phyloP scores from a whole-genome alignment of 495 filamentous ascomycete genomes.

The Penicillium pancosmium region DNA sequence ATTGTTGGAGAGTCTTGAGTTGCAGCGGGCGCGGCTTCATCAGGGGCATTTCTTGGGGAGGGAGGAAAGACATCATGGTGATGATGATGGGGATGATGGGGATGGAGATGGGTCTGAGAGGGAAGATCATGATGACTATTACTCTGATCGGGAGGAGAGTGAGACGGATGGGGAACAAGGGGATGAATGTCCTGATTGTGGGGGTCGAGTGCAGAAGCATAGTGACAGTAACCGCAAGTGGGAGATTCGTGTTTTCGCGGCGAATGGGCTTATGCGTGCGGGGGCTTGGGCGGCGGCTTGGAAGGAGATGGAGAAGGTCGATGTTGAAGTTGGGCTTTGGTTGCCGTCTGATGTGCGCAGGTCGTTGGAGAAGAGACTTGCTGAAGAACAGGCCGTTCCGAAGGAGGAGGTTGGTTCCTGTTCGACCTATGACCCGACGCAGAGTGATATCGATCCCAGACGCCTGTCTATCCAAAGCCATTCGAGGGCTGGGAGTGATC shows the following conservation, averaged over 20 bases:
- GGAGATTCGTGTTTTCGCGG: conserved; percentile 87
- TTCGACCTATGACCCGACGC: background rate
- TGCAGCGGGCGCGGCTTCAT: conserved; percentile 71
- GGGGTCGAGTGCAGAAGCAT: conserved; percentile 53
- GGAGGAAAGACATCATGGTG: conserved; percentile 28
- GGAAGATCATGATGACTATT: conserved; percentile 10
- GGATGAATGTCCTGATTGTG: conserved; percentile 63
- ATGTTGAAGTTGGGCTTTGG: conserved; percentile 85
- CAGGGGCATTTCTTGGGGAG: conserved; percentile 70
- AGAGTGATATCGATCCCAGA: conserved; percentile 10
- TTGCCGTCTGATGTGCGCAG: conserved; percentile 56
- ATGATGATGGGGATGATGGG: conserved; percentile 34
- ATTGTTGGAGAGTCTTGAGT: conserved; percentile 82
- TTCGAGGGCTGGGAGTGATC: conserved; percentile 10
- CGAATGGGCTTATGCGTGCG: conserved; percentile 89
- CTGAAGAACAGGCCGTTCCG: conserved; percentile 23
- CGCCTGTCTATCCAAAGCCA: conserved; percentile 13
- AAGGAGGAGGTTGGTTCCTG: conserved; percentile 9
- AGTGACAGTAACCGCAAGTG: conserved; percentile 61
- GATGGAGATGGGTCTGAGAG: conserved; percentile 38
- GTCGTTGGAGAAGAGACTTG: conserved; percentile 46
- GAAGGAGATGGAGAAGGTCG: conserved; percentile 96
- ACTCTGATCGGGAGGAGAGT: conserved; percentile 34
- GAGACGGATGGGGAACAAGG: conserved; percentile 43
- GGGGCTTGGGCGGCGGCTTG: conserved; percentile 93